These are phyloP conservation scores for Otatea glauca DNA, from an alignment of 176 grass and related monocot species.

Conservation along the genomic window DNA sequence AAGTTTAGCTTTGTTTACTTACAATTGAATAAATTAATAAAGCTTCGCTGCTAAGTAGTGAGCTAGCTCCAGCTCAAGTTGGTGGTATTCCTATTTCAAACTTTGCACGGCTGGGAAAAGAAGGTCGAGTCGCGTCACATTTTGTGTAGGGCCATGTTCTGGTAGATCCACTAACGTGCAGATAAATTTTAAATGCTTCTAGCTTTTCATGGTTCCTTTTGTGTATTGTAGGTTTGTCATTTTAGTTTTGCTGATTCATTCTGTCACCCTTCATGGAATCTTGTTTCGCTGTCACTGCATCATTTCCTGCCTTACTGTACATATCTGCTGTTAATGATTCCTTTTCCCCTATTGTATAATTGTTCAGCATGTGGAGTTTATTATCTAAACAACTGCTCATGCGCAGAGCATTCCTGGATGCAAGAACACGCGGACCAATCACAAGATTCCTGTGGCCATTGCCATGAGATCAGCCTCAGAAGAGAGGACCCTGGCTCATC, in stretches of 20 bases:
- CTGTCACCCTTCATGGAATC: slow-evolving; percentile 42
- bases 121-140: slow-evolving; percentile 11
- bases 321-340: slow-evolving; percentile 40
- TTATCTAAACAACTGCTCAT: slow-evolving; percentile 18
- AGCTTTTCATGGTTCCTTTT: neutral
- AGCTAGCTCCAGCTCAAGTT: slow-evolving; percentile 44
- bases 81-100: slow-evolving; percentile 39
- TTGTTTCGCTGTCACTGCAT: slow-evolving; percentile 46
- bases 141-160: slow-evolving; percentile 46
- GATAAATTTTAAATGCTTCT: slow-evolving; percentile 15
- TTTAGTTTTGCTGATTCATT: slow-evolving; percentile 38
- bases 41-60: slow-evolving; percentile 42
- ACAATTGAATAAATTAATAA: slow-evolving; percentile 18
- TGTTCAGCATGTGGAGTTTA: slow-evolving; percentile 31
- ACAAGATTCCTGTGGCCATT: slow-evolving; percentile 42
- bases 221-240: neutral
- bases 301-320: slow-evolving; percentile 24
- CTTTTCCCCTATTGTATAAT: neutral
- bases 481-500: slow-evolving; percentile 51
- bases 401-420: slow-evolving; percentile 86
- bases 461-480: slow-evolving; percentile 36
- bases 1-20: neutral
- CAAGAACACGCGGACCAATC: slow-evolving; percentile 59
- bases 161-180: slow-evolving; percentile 38
- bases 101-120: slow-evolving; percentile 29